Percentiles rank a stretch among this genome's conserved stretches.
Evolutionary conservation across 768 basidiomycete genomes (phyloP).

Genomic region (Clitopilus passeckerianus): DNA sequence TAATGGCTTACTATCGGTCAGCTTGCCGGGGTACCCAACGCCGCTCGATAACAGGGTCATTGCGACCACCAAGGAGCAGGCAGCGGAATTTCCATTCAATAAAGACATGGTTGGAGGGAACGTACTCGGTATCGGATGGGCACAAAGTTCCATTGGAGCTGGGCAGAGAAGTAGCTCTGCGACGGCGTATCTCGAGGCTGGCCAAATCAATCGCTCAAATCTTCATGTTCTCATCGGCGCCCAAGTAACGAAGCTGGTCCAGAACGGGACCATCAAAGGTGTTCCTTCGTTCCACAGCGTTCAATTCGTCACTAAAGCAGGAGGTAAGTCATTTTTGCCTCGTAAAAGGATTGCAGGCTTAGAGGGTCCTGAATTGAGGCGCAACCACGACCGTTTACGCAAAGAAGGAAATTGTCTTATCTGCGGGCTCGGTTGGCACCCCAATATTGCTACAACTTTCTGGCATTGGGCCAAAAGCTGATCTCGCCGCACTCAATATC

Average conservation of each 20-base stretch:
- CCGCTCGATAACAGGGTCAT: constrained; percentile 28
- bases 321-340: not conserved
- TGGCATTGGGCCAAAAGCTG: constrained; percentile 33
- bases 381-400: constrained; percentile 6
- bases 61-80: constrained; percentile 24
- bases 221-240: constrained; percentile 30
- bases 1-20: constrained; percentile 24
- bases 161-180: constrained; percentile 31
- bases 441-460: constrained; percentile 9
- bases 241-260: constrained; percentile 22
- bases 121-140: constrained; percentile 28
- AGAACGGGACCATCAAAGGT: constrained; percentile 5
- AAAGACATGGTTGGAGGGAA: constrained; percentile 27
- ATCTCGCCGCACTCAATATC: constrained; percentile 33
- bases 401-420: constrained; percentile 12
- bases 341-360: not conserved
- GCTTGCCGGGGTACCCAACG: constrained; percentile 22
- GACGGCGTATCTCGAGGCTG: constrained; percentile 25
- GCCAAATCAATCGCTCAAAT: constrained; percentile 22
- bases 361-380: not conserved
- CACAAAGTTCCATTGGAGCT: constrained; percentile 23
- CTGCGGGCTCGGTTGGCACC: constrained; percentile 13
- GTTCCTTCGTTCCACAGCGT: constrained; percentile 14
- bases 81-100: constrained; percentile 27
- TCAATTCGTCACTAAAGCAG: constrained; percentile 10